Conservation (phyloP, 495 filamentous ascomycete genomes). For the Jackrogersella minutella region DNA sequence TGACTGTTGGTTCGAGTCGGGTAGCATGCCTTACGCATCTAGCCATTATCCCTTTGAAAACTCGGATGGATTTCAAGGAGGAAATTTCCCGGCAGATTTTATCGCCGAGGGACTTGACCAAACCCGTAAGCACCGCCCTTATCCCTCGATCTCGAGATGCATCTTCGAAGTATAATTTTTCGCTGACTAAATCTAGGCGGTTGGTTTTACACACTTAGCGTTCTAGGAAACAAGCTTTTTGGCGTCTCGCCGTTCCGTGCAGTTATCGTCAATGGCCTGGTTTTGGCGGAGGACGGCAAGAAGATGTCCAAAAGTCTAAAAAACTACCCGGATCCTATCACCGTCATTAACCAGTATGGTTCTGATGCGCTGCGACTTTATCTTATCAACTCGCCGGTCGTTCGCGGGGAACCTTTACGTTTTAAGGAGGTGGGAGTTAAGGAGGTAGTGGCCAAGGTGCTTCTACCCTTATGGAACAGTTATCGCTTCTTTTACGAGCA, state of each 20-base stretch:
- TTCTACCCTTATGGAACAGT: slow-evolving; percentile 95
- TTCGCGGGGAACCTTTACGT: slow-evolving; percentile 86
- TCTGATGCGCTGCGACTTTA: slow-evolving; percentile 94
- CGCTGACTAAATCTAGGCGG: slow-evolving; percentile 59
- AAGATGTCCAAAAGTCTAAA: slow-evolving; percentile 99
- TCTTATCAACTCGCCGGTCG: slow-evolving; percentile 96
- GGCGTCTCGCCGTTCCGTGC: slow-evolving; percentile 92
- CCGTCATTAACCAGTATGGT: slow-evolving; percentile 88
- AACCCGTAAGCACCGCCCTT: slow-evolving; percentile 45
- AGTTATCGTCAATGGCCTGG: slow-evolving; percentile 96
- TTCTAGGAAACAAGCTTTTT: slow-evolving; percentile 91
- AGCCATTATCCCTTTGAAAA: slow-evolving; percentile 97
- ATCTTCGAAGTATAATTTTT: neutral
- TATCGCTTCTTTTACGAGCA: slow-evolving; percentile 99
- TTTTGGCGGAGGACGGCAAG: slow-evolving; percentile 94
- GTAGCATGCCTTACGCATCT: slow-evolving; percentile 95
- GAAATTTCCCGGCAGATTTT: slow-evolving; percentile 92
- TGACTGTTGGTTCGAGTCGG: slow-evolving; percentile 93
- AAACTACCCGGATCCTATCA: slow-evolving; percentile 91
- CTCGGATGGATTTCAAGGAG: slow-evolving; percentile 76
- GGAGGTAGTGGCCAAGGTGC: slow-evolving; percentile 92
- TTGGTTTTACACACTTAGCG: slow-evolving; percentile 96
- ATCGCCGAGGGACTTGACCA: slow-evolving; percentile 97
- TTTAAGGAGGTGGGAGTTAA: slow-evolving; percentile 96
- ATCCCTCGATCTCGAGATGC: neutral